Percentiles rank a stretch among this genome's conserved stretches.
Conservation (phyloP, 441 rosid species). For the Brassica balearica region DNA sequence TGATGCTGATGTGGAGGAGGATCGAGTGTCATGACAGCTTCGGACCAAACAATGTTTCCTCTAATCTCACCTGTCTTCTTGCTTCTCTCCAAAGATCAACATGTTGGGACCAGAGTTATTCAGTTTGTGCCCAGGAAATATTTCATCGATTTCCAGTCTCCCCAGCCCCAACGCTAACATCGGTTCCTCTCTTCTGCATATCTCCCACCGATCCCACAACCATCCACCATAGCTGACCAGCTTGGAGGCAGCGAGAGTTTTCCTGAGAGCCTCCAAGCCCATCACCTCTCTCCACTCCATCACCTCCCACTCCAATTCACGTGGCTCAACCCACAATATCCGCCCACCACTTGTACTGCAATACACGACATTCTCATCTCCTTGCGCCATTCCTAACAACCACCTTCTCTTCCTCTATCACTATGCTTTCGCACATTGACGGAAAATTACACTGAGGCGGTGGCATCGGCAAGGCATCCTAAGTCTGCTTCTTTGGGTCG, state of each 20-base stretch:
- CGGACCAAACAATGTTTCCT: background rate
- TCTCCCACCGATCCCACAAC: background rate
- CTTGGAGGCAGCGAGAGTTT: background rate
- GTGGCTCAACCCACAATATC: background rate
- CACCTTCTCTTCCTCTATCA: background rate
- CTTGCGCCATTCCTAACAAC: background rate
- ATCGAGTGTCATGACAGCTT: slow-evolving; percentile 5
- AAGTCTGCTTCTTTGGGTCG: background rate
- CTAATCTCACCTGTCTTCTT: background rate
- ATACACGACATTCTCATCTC: background rate
- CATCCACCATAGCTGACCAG: background rate
- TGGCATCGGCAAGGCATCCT: background rate
- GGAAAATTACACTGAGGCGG: background rate
- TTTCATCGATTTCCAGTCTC: background rate
- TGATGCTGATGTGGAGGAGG: background rate
- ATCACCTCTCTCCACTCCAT: background rate
- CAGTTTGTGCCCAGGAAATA: background rate
- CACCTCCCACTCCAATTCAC: background rate
- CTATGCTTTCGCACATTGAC: background rate
- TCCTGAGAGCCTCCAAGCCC: background rate
- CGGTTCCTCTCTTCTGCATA: too few species aligned
- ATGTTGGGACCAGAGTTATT: background rate
- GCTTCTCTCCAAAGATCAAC: background rate
- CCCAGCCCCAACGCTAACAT: too few species aligned
- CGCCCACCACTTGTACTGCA: background rate